phyloP scores from a whole-genome alignment of 1,284 basidiomycete species.

The Meira nashicola region DNA sequence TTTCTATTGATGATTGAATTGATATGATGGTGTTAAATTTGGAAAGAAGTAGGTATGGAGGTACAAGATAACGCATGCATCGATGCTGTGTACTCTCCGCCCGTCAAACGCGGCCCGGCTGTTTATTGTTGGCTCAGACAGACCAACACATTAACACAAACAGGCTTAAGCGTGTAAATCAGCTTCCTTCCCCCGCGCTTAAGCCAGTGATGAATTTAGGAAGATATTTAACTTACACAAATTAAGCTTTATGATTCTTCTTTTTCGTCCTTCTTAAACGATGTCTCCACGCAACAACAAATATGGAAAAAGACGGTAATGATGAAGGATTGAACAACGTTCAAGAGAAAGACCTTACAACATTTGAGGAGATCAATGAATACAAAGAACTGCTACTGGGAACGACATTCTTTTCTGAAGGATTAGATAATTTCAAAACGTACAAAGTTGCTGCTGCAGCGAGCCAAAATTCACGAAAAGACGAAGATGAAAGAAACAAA shows the following conservation, averaged over 20 bases:
- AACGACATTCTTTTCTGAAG: constrained; percentile 3
- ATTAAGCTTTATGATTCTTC: too few relatives aligned
- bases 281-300: not conserved
- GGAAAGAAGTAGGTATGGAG: not conserved
- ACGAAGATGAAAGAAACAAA: not conserved
- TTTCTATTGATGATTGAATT: not conserved
- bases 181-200: not conserved
- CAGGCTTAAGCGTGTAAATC: not conserved
- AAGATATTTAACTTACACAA: too few relatives aligned
- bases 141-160: not conserved
- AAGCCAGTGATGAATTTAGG: not conserved
- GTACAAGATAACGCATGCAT: not conserved
- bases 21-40: not conserved
- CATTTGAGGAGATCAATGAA: constrained; percentile 7
- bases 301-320: not conserved
- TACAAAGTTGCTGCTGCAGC: not conserved
- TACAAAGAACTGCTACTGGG: constrained; percentile 9
- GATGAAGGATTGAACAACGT: not conserved
- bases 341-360: constrained; percentile 10
- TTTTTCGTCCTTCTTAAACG: not conserved
- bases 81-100: not conserved
- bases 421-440: not conserved
- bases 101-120: not conserved
- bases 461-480: not conserved
- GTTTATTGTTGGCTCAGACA: not conserved